Percentiles rank a stretch among this genome's conserved stretches.
phyloP scores from a whole-genome alignment of 1,139 yeast species.

The Saccharomycopsis crataegensis region DNA sequence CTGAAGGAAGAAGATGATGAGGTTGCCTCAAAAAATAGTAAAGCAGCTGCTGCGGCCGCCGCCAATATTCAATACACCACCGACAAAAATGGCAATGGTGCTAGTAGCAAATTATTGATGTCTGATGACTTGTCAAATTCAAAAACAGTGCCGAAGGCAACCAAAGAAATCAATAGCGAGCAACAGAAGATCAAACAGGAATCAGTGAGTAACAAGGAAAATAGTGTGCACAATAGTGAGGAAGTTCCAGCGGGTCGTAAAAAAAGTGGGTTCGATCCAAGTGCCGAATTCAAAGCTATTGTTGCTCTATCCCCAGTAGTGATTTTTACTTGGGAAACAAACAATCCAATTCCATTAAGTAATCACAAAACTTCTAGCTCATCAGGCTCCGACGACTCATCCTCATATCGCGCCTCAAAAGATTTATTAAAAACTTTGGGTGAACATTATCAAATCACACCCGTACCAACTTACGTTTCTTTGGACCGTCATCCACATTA shows the following conservation, averaged over 20 bases:
- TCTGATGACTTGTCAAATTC: background rate
- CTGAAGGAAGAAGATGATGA: background rate
- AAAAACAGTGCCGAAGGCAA: background rate
- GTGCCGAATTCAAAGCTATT: conserved; percentile 18
- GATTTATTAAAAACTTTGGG: conserved; percentile 14
- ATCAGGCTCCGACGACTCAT: background rate
- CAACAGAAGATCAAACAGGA: background rate
- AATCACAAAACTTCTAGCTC: background rate
- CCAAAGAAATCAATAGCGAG: background rate
- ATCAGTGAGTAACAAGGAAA: background rate
- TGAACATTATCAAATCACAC: conserved; percentile 18
- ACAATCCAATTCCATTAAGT: background rate
- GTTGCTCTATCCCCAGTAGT: conserved; percentile 17
- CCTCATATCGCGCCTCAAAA: background rate
- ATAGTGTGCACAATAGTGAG: background rate
- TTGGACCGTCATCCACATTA: conserved; percentile 19
- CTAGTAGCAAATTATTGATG: background rate
- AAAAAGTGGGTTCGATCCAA: conserved; percentile 9
- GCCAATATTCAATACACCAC: conserved; percentile 5
- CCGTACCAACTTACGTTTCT: conserved; percentile 18
- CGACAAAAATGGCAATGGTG: background rate
- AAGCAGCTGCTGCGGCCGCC: conserved; percentile 7
- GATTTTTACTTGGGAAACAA: conserved; percentile 18
- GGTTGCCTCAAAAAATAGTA: conserved; percentile 3
- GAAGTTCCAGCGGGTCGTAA: background rate